Conservation (phyloP, 352 stramenopile species). For the Hyaloperonospora brassicae region DNA sequence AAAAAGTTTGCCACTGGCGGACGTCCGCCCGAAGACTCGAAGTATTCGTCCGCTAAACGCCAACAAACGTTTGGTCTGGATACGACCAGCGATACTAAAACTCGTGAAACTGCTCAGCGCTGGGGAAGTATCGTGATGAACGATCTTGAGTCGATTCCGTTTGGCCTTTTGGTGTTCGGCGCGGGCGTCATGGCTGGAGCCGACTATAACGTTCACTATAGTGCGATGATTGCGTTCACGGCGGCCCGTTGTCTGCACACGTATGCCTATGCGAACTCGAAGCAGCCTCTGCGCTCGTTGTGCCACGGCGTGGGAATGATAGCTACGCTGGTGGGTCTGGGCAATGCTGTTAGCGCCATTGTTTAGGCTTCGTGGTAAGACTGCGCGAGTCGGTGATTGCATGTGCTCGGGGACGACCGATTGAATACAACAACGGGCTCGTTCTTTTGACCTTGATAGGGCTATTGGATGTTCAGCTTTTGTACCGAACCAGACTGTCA, state of each 20-base stretch:
- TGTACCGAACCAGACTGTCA: too few species aligned
- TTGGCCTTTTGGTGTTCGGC: constrained; percentile 44
- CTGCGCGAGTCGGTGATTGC: too few species aligned
- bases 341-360: constrained; percentile 27
- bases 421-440: too few species aligned
- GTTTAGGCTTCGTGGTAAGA: not conserved
- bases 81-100: constrained; percentile 29
- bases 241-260: constrained; percentile 34
- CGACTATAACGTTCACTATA: constrained; percentile 27
- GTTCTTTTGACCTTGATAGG: too few species aligned
- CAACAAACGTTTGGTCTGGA: constrained; percentile 26
- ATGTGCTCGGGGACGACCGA: too few species aligned
- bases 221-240: constrained; percentile 38
- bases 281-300: constrained; percentile 38
- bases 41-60: constrained; percentile 25
- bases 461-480: too few species aligned
- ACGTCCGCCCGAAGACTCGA: constrained; percentile 43
- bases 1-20: constrained; percentile 49
- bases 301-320: constrained; percentile 27
- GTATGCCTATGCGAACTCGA: constrained; percentile 33
- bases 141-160: constrained; percentile 50
- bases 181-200: constrained; percentile 30
- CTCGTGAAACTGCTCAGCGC: constrained; percentile 28
- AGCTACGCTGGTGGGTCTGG: constrained; percentile 25
- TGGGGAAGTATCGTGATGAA: constrained; percentile 50